Evolutionary conservation across 352 stramenopile genomes (phyloP).

Genomic region (Saprolegnia parasitica): DNA sequence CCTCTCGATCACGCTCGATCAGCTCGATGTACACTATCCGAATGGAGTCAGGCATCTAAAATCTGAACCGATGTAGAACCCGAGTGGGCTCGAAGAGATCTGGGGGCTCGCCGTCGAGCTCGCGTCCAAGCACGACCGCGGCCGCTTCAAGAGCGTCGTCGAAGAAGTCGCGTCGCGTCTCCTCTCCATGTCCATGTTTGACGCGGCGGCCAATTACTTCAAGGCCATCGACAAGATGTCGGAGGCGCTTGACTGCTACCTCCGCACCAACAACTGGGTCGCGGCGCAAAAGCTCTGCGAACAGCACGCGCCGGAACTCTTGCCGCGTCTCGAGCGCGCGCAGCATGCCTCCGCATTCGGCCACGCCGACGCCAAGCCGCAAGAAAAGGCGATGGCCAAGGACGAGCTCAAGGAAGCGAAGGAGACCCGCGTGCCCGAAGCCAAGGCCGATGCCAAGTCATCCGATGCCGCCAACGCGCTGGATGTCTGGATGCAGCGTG

Average conservation of each 20-base stretch:
- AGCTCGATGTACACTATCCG: slow-evolving; percentile 38
- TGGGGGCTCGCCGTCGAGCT: slow-evolving; percentile 88
- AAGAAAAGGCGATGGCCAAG: slow-evolving; percentile 12
- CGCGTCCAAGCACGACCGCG: slow-evolving; percentile 79
- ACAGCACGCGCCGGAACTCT: slow-evolving; percentile 68
- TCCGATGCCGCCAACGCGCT: slow-evolving; percentile 43
- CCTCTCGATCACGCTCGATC: slow-evolving; percentile 70
- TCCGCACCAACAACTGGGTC: slow-evolving; percentile 71
- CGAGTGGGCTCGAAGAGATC: slow-evolving; percentile 79
- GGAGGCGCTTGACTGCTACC: slow-evolving; percentile 86
- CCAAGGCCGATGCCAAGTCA: slow-evolving; percentile 49
- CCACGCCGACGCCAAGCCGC: slow-evolving; percentile 4
- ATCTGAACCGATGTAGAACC: slow-evolving; percentile 30
- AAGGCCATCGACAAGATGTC: slow-evolving; percentile 88
- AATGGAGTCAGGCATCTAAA: slow-evolving; percentile 11
- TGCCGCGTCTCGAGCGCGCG: slow-evolving; percentile 72
- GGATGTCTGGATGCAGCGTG: slow-evolving; percentile 89
- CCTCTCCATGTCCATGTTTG: slow-evolving; percentile 75
- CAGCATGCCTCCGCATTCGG: slow-evolving; percentile 80
- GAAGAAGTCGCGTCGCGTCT: slow-evolving; percentile 84
- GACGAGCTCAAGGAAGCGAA: slow-evolving; percentile 23
- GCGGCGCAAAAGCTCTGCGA: slow-evolving; percentile 73
- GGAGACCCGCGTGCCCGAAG: slow-evolving; percentile 34
- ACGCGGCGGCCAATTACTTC: slow-evolving; percentile 85
- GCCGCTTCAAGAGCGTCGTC: slow-evolving; percentile 85